Evolutionary conservation across 164 flowering plant species (phyloP), one percentile per base, ranked within the genome.

Genomic region (Saururus chinensis): DNA sequence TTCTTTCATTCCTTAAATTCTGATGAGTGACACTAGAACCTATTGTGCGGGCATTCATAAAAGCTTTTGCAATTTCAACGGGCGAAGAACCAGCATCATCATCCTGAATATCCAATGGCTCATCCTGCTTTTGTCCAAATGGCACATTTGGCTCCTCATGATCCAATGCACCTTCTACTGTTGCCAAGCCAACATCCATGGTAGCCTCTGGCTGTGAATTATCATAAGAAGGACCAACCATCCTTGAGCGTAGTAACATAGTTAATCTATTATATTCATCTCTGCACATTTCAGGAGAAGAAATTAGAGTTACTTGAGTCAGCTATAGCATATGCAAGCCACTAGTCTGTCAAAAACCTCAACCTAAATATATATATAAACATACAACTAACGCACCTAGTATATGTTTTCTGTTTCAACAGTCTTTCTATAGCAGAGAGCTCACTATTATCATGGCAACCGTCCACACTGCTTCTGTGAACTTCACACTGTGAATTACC

Each of bases 41-140:
- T 40, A 80, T 65, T 56, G 75, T 64, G 48, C 80, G 81, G 68
- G 66, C 53, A 55, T 79, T 81, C 97, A 91, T 91, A 69, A 80
- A 91, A 59, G 96, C 96, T 77, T 75, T 87, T 57, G 97, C 97
- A 80, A 89, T 80, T 6, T 95, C 97, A 69, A 85, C 67, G 17
- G 99, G 99, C 35, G 97, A 88, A 57, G 87, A 78, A 68, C 86
- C 82, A 70, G 77, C 77, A 61, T 74, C 82, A 73, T 78, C 82
- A 73, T 79, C 82, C n/a, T n/a, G n/a, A n/a, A n/a, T n/a, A n/a
- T 40, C 37, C 53, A 59, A 57, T 40, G 66, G 24, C 13, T 37
- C 69, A 42, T 67, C 69, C 42, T 65, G 73, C 72, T 66, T 77
- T 57, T 60, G 68, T 62, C 59, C 71, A 59, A 26, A 37, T 20